Percentiles rank a stretch among this genome's conserved stretches.
phyloP scores from a whole-genome alignment of 2,329 filamentous ascomycete genomes.

The Botryotinia calthae region DNA sequence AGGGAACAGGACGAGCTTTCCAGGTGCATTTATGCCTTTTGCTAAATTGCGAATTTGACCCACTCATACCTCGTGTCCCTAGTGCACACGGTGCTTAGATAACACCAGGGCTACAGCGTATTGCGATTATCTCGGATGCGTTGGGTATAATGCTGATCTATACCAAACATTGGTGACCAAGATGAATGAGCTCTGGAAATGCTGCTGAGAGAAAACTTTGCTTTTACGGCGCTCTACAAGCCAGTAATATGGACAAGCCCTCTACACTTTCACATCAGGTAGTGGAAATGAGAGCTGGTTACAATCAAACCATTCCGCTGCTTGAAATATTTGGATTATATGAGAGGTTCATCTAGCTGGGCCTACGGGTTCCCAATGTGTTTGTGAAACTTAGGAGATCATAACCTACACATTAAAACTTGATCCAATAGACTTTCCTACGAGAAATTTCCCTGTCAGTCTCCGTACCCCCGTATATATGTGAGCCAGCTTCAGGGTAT shows the following conservation, averaged over 20 bases:
- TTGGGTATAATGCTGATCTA: constrained; percentile 13
- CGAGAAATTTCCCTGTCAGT: neutral
- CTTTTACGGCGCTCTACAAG: neutral
- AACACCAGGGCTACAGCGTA: neutral
- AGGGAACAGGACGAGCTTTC: too few relatives aligned
- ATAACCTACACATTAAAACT: neutral
- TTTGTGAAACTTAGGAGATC: neutral
- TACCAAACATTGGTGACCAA: constrained; percentile 13
- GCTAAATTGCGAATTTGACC: too few relatives aligned
- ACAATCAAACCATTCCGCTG: neutral
- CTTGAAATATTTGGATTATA: neutral
- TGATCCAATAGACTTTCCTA: neutral
- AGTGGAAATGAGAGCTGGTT: neutral
- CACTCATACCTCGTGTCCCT: too few relatives aligned
- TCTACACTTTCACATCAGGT: too few relatives aligned
- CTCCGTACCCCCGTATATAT: neutral
- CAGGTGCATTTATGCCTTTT: too few relatives aligned
- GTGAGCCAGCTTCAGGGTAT: neutral
- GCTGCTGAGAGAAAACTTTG: neutral
- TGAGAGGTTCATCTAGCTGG: neutral
- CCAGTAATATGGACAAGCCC: neutral
- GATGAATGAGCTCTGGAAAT: neutral
- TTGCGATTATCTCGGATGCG: constrained; percentile 21
- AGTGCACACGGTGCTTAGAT: too few relatives aligned
- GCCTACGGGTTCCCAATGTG: neutral